Evolutionary conservation across 2,329 filamentous ascomycete species (phyloP).

Genomic region (Coniochaeta sp.): DNA sequence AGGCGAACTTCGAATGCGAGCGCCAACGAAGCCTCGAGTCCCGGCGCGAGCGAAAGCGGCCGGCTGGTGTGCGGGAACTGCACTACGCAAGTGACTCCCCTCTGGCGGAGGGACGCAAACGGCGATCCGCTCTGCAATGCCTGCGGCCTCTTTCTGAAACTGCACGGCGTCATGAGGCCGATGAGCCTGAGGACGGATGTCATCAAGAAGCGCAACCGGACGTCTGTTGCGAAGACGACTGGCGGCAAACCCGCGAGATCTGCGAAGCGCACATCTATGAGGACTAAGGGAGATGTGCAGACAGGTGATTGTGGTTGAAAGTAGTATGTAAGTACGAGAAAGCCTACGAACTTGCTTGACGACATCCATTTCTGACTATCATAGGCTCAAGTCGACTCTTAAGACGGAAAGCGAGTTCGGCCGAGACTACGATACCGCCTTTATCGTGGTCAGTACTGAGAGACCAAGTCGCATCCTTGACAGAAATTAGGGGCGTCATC

Average conservation of each 20-base stretch:
- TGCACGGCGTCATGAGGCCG: slow-evolving; percentile 94
- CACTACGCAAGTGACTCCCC: slow-evolving; percentile 93
- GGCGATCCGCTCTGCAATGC: slow-evolving; percentile 96
- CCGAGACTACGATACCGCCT: no score
- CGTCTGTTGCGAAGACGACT: slow-evolving; percentile 60
- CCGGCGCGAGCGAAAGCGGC: not conserved
- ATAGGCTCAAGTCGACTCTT: no score
- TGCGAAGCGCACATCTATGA: slow-evolving; percentile 47
- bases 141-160: slow-evolving; percentile 91
- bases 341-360: no score
- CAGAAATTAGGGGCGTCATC: no score
- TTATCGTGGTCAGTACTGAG: no score
- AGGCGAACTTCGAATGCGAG: not conserved
- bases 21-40: not conserved
- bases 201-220: slow-evolving; percentile 90
- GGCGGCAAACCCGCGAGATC: slow-evolving; percentile 54
- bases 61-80: slow-evolving; percentile 68
- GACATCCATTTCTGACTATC: no score
- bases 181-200: slow-evolving; percentile 95
- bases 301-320: no score
- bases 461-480: no score
- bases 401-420: no score
- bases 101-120: slow-evolving; percentile 96
- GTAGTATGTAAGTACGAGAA: no score
- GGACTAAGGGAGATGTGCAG: not conserved